Base-by-base conservation (phyloP, 179 eudicot genomes). In the Silene noctiflora region DNA sequence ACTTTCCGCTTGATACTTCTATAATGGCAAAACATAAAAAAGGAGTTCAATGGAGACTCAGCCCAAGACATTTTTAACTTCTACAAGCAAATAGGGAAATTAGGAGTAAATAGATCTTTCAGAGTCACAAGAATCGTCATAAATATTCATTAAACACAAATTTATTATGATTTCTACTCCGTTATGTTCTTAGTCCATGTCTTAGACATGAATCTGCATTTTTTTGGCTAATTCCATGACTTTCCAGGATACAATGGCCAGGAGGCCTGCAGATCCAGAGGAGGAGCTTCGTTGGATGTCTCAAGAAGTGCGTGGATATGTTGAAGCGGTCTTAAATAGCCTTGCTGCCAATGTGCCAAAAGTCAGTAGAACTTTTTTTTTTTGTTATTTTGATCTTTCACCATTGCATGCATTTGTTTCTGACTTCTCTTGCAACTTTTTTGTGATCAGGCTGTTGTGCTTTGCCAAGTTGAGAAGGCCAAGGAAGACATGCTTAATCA, bases 281-380 rank as follows among this genome's bases (percentile, higher is more conserved):
- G 99, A 96, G 76, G 99, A 96, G 86, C 98, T 96, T 71, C 88
- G 99, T 58, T 96, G 99, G 99, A 96, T 96, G 99, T 81, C 98
- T 80, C 99, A 91, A 79, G 99, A 96, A 94, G 99, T 96, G 73
- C 96, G 99, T 82, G 98, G 98, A 83, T 96, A 96, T 83, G 96
- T 94, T 74, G 99, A 96, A 86, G 99, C 99, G 69, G 99, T 96
- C 78, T 83, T 96, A 42, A 94, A 96, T 83, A 96, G 99, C 82
- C 98, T 96, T 79, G 98, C 97, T 20, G 99, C 99, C 71, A 96
- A 96, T 87, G 99, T 96, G 61, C 99, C 99, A 51, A 96, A 96
- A 83, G 99, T 96, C 19, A 17, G 89, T 77, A 27, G 16, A 22
- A 25, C 61, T 17, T 11, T 16, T 16, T 11, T 16, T 16, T 35